phyloP scores from a whole-genome alignment of 1,284 basidiomycete species.

The Trametes sp. region DNA sequence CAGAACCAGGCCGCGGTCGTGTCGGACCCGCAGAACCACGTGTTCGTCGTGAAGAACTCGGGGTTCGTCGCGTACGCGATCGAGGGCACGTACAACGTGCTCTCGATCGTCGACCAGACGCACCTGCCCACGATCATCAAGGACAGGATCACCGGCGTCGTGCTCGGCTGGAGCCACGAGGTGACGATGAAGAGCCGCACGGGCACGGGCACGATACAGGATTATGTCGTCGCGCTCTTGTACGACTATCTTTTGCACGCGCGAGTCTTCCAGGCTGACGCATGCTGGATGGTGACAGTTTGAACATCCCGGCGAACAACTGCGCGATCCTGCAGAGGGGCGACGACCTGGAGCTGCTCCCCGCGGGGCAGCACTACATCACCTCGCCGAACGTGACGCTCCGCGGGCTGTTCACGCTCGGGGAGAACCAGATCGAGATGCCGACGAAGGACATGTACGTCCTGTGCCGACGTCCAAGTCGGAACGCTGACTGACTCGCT shows the following conservation, averaged over 20 bases:
- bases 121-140: slow-evolving; percentile 67
- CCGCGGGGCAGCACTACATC: slow-evolving; percentile 82
- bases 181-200: slow-evolving; percentile 74
- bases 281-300: slow-evolving; percentile 53
- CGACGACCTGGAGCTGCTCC: slow-evolving; percentile 78
- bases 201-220: slow-evolving; percentile 51
- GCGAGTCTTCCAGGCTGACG: not conserved
- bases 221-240: slow-evolving; percentile 82
- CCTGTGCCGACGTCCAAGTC: slow-evolving; percentile 9
- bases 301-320: slow-evolving; percentile 85
- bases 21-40: slow-evolving; percentile 80
- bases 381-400: slow-evolving; percentile 82
- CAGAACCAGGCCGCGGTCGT: slow-evolving; percentile 84
- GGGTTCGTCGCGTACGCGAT: slow-evolving; percentile 81
- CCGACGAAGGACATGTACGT: slow-evolving; percentile 83
- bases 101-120: slow-evolving; percentile 82
- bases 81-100: slow-evolving; percentile 76
- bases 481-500: not conserved
- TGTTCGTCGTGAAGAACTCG: slow-evolving; percentile 81
- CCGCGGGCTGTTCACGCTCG: slow-evolving; percentile 77
- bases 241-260: slow-evolving; percentile 43
- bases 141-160: slow-evolving; percentile 66
- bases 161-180: slow-evolving; percentile 73
- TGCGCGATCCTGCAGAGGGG: slow-evolving; percentile 83
- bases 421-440: slow-evolving; percentile 85